Base-by-base conservation (phyloP, 345 rosid genomes). In the Toxicodendron radicans region DNA sequence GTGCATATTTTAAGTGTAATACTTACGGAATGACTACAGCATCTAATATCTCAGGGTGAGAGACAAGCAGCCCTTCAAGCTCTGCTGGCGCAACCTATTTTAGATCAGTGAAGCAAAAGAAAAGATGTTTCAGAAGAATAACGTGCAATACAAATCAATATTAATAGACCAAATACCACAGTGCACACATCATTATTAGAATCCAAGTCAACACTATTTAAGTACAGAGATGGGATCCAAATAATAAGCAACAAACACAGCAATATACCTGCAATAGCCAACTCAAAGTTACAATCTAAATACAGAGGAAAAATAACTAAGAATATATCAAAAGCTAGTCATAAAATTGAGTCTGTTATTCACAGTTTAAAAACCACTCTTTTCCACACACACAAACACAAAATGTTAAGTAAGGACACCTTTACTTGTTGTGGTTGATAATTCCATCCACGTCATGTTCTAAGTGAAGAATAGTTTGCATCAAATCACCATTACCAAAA, bases 11-110 rank as follows among this genome's bases (percentile, higher is more conserved):
- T 20, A 10, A 33, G 13, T 18, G 54, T 35, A 73, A 35, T 68
- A 86, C 98, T 88, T 83, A 93, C 98, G 98, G 98, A 74, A 93
- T 90, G 64, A 93, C 94, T 18, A 82, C 98, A 72, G 95, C 93
- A 76, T 95, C 99, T 64, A 86, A 64, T 64, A 95, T 88, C 66
- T 88, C 88, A 1, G 96, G 87, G 78, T 93, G 99, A 48, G 99
- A 87, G 73, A 93, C 87, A 68, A 95, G 96, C 17, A 95, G 81
- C 46, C 92, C 98, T 87, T 95, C 99, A 45, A 95, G 88, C 80
- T 95, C 99, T 63, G 98, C 99, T 52, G 98, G 98, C 56, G 99
- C 99, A 77, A 95, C 88, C 99, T 95, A 33, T 48, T 32, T 49
- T 58, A 13, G 17, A 58, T 60, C 67, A 68, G 53, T 53, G 46